Conservation (phyloP, 2,329 filamentous ascomycete species). For the Arthrobotrys entomopaga region DNA sequence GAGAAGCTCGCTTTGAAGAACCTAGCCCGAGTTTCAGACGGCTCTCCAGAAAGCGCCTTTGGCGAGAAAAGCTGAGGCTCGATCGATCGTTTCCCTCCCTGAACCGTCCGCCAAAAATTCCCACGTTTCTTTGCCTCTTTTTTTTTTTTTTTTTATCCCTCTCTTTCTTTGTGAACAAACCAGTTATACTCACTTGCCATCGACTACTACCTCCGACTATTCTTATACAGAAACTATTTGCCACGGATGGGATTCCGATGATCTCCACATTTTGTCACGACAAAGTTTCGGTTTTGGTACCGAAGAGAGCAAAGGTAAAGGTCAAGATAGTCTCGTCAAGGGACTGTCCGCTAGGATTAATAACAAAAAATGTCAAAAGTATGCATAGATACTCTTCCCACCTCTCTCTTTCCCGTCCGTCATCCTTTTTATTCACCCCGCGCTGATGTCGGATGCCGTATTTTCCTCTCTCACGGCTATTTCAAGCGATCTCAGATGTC, state of each 20-base stretch:
- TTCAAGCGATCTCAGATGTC: not conserved
- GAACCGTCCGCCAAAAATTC: slow-evolving; percentile 2
- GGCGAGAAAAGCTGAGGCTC: slow-evolving; percentile 11
- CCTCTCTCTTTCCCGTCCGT: not conserved
- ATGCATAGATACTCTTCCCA: slow-evolving; percentile 1
- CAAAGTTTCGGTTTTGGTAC: slow-evolving; percentile 50
- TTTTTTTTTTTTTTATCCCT: slow-evolving; percentile 3
- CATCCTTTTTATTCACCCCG: not conserved
- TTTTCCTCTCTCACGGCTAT: slow-evolving; percentile 2
- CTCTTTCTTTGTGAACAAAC: not conserved
- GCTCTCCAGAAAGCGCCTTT: slow-evolving; percentile 14
- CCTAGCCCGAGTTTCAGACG: slow-evolving; percentile 19
- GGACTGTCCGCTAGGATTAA: slow-evolving; percentile 44
- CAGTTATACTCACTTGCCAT: slow-evolving; percentile 1
- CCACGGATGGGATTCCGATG: slow-evolving; percentile 55
- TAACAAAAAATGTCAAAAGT: slow-evolving; percentile 48
- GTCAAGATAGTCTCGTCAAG: slow-evolving; percentile 40
- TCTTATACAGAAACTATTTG: slow-evolving; percentile 15
- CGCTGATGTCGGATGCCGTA: slow-evolving; percentile 28
- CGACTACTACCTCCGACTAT: slow-evolving; percentile 4
- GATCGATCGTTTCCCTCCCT: slow-evolving; percentile 16
- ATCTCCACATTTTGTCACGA: slow-evolving; percentile 54
- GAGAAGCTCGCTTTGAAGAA: slow-evolving; percentile 19
- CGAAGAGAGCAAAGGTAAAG: slow-evolving; percentile 53
- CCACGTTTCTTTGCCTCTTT: slow-evolving; percentile 6